phyloP scores from a whole-genome alignment of 371 early-diverging fungal species.

The Mortierella sp. region DNA sequence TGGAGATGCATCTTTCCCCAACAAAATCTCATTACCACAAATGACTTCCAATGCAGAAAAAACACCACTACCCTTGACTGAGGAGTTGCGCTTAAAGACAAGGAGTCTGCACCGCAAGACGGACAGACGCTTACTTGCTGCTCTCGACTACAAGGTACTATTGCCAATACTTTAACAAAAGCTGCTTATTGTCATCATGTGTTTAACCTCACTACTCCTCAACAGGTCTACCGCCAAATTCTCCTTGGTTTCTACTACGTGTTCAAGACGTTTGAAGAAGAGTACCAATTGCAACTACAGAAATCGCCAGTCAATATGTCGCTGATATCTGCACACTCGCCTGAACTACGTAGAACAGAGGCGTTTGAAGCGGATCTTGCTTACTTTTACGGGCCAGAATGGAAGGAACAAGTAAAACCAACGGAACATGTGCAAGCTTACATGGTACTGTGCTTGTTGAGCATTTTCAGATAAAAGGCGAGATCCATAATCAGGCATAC shows the following conservation, averaged over 20 bases:
- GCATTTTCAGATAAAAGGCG: background rate
- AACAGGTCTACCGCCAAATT: conserved; percentile 46
- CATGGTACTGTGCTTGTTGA: background rate
- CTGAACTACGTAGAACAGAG: conserved; percentile 33
- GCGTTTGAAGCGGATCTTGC: conserved; percentile 44
- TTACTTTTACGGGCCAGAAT: conserved; percentile 44
- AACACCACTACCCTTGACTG: conserved; percentile 20
- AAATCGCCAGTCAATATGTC: conserved; percentile 19
- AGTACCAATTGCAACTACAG: background rate
- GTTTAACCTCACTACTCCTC: background rate
- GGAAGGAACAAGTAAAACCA: conserved; percentile 29
- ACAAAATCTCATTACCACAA: background rate
- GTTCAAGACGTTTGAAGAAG: conserved; percentile 31
- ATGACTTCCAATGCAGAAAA: background rate
- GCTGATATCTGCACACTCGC: conserved; percentile 31
- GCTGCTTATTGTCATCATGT: no score
- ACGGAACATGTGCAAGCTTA: conserved; percentile 20
- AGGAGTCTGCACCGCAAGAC: conserved; percentile 36
- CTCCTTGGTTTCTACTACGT: conserved; percentile 47
- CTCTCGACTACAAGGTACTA: conserved; percentile 41
- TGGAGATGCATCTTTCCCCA: background rate
- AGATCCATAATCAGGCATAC: background rate
- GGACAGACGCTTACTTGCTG: conserved; percentile 41
- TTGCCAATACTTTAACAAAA: no score
- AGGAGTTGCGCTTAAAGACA: conserved; percentile 42